These are phyloP conservation scores for Silene conica DNA, from an alignment of 148 eudicot species.

Conservation along the genomic window DNA sequence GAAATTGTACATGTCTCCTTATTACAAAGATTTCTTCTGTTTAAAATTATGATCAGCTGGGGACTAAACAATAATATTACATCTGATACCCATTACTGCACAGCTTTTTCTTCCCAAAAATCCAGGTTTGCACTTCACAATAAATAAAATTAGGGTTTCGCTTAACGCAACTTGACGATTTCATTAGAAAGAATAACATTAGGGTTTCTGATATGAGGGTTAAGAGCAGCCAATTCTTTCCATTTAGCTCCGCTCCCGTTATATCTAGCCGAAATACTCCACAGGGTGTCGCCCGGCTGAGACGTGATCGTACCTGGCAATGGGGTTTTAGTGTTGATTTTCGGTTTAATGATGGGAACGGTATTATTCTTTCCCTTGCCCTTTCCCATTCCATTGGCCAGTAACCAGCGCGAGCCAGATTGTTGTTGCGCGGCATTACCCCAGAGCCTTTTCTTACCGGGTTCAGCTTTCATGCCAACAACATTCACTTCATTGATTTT, in stretches of 20 bases:
- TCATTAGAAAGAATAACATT: slow-evolving; percentile 49
- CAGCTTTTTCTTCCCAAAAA: neutral
- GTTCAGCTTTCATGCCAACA: slow-evolving; percentile 67
- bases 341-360: slow-evolving; percentile 52
- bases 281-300: slow-evolving; percentile 67
- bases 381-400: slow-evolving; percentile 98
- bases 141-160: neutral
- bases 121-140: too few relatives aligned
- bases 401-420: slow-evolving; percentile 97
- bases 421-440: slow-evolving; percentile 70
- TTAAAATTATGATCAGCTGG: neutral
- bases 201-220: slow-evolving; percentile 68
- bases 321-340: slow-evolving; percentile 37
- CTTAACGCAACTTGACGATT: slow-evolving; percentile 48
- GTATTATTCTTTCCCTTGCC: slow-evolving; percentile 59
- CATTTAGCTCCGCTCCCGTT: slow-evolving; percentile 62
- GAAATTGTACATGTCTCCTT: neutral
- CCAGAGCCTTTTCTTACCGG: slow-evolving; percentile 82
- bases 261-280: slow-evolving; percentile 76
- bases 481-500: slow-evolving; percentile 82
- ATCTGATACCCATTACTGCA: too few relatives aligned
- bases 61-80: neutral
- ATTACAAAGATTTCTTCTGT: slow-evolving; percentile 12
- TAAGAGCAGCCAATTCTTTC: slow-evolving; percentile 57
- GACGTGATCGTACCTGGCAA: slow-evolving; percentile 34